Base-by-base conservation (phyloP, 2,329 filamentous ascomycete species). In the Ambrosiella beaveri region DNA sequence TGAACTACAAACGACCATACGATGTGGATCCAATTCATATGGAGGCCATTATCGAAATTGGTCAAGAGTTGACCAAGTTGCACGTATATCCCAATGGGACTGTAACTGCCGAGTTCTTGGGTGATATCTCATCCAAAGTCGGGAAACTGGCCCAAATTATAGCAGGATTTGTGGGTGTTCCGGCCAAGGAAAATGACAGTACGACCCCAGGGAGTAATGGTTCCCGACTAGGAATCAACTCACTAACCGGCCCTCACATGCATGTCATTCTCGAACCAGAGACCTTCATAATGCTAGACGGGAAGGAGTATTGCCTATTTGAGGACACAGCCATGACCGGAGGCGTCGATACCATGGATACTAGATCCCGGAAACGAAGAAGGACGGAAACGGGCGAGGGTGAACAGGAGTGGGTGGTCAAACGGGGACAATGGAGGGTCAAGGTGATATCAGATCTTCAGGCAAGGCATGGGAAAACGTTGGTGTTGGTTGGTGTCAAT, bases 1-100 rank as follows among this genome's bases (percentile, higher is more conserved):
- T 95, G 36, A 80, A 81, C 62, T 97, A 97, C 65, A 81, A 86
- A 12, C 81, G 91, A 5, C 91, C 91, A 0, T 94, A 84, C 38
- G 52, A 39, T 65, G 82, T 88, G n/a, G 89, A 96, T 67, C 75
- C 75, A 19, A 15, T 40, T 5, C 71, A 84, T 0, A 75, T 80
- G 60, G 86, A 90, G 66, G 76, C 96, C 19, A 76, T 97, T 35
- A 71, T 96, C 1, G 88, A 97, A 68, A 85, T 94, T 54, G 81
- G 83, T 15, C 76, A 75, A 50, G 85, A 88, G 64, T 75, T 75
- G 56, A 85, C 81, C 1, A 69, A 74, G 37, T 67, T 87, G 40
- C 75, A 82, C 63, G 70, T 79, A 55, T 64, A 65, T 2, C 51
- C 63, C 19, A 64, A 64, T 9, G 65, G 63, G 11, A 63, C 66